Evolutionary conservation across 768 basidiomycete genomes (phyloP).

Genomic region (Suillus subluteus): DNA sequence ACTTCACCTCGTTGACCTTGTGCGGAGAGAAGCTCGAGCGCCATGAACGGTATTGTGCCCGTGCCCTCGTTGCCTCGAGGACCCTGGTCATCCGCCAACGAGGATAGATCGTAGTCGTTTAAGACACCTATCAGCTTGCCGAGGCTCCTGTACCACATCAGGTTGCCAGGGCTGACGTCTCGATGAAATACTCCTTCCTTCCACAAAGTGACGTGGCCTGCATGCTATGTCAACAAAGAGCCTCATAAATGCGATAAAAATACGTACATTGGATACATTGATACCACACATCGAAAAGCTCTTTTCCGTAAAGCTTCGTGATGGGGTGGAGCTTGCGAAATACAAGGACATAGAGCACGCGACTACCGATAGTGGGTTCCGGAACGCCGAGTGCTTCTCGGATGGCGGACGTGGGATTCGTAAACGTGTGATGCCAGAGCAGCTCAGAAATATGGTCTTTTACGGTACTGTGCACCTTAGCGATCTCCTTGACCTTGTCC

Average conservation of each 20-base stretch:
- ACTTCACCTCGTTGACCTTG: neutral
- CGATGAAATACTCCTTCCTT: neutral
- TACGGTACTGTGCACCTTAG: neutral
- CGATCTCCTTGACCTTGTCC: neutral
- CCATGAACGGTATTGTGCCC: neutral
- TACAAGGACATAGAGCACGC: neutral
- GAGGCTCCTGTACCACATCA: neutral
- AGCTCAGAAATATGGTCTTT: neutral
- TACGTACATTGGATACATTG: neutral
- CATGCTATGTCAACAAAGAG: neutral
- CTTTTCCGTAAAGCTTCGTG: neutral
- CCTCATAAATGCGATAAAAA: neutral
- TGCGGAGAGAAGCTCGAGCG: neutral
- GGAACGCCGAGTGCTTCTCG: neutral
- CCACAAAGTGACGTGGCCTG: neutral
- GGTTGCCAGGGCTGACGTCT: neutral
- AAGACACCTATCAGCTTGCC: neutral
- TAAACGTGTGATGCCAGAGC: neutral
- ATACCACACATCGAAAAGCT: neutral
- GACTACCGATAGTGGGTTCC: neutral
- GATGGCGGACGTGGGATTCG: neutral
- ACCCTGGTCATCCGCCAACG: neutral
- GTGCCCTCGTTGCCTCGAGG: neutral
- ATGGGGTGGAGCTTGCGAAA: conserved; percentile 4
- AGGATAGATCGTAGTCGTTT: neutral